phyloP scores from a whole-genome alignment of 257 asterid genomes.

The Fraxinus pennsylvanica region DNA sequence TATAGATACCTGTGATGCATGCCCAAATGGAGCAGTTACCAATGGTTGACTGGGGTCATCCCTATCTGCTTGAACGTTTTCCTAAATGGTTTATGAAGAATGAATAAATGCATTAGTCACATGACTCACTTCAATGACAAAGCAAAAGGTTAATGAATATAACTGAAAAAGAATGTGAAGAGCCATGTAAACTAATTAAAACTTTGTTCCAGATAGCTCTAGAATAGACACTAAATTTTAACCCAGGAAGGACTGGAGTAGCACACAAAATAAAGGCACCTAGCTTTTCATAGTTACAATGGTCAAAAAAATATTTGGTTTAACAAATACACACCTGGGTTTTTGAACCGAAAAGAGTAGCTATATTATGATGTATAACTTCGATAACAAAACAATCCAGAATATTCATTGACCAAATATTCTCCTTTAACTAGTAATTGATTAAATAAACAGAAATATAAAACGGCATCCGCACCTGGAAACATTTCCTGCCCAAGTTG shows the following conservation, averaged over 20 bases:
- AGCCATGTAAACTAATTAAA: background rate
- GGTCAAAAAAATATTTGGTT: background rate
- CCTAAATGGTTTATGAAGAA: constrained; percentile 10
- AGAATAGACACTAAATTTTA: background rate
- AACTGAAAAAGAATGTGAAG: background rate
- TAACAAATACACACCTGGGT: no score
- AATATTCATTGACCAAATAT: background rate
- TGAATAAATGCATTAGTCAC: constrained; percentile 22
- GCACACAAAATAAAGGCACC: background rate
- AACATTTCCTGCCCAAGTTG: background rate
- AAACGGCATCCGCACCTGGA: background rate
- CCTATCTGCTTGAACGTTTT: no score
- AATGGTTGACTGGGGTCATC: no score
- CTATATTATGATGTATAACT: background rate
- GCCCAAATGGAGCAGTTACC: no score
- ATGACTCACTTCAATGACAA: constrained; percentile 2
- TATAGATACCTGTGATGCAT: no score
- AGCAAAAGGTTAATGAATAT: background rate
- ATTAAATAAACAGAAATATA: no score
- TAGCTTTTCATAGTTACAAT: constrained; percentile 14
- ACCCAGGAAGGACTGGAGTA: background rate
- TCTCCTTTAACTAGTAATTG: background rate
- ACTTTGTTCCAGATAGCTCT: background rate
- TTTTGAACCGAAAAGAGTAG: background rate
- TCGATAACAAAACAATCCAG: background rate